A percentile compares a stretch with the other conserved stretches of the same genome.
Evolutionary conservation across 345 rosid species (phyloP).

Genomic region (Populus ilicifolia): DNA sequence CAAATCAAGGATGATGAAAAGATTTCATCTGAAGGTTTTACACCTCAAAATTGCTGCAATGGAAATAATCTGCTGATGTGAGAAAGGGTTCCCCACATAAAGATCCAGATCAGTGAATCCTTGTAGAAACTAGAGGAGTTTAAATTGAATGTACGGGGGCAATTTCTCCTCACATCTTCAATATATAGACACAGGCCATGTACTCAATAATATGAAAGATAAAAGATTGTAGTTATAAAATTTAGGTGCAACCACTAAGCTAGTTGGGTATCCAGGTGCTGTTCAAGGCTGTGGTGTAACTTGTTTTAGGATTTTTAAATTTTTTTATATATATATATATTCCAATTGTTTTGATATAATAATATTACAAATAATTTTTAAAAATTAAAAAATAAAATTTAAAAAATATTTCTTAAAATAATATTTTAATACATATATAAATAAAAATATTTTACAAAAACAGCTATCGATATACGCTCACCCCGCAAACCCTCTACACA

Average conservation of each 20-base stretch:
- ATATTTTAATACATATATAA: too few relatives aligned
- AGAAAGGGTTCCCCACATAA: not conserved
- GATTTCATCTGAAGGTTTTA: not conserved
- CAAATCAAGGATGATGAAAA: not conserved
- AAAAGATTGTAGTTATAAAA: too few relatives aligned
- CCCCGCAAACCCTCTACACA: not conserved
- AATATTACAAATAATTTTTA: too few relatives aligned
- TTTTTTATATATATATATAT: too few relatives aligned
- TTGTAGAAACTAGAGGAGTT: not conserved
- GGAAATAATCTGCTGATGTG: not conserved
- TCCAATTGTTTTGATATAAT: too few relatives aligned
- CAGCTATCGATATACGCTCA: not conserved
- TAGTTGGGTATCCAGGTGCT: too few relatives aligned
- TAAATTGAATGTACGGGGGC: not conserved
- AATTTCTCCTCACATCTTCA: not conserved
- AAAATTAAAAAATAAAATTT: too few relatives aligned
- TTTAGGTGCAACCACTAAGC: too few relatives aligned
- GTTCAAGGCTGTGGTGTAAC: too few relatives aligned
- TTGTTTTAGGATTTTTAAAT: too few relatives aligned
- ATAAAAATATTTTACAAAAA: not conserved
- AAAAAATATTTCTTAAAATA: too few relatives aligned
- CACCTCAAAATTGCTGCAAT: not conserved
- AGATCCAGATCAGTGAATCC: not conserved
- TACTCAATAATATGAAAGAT: too few relatives aligned
- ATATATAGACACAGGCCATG: not conserved